These are phyloP conservation scores for Phoma sp. DNA, from an alignment of 2,329 filamentous ascomycete species.

Conservation along the genomic window DNA sequence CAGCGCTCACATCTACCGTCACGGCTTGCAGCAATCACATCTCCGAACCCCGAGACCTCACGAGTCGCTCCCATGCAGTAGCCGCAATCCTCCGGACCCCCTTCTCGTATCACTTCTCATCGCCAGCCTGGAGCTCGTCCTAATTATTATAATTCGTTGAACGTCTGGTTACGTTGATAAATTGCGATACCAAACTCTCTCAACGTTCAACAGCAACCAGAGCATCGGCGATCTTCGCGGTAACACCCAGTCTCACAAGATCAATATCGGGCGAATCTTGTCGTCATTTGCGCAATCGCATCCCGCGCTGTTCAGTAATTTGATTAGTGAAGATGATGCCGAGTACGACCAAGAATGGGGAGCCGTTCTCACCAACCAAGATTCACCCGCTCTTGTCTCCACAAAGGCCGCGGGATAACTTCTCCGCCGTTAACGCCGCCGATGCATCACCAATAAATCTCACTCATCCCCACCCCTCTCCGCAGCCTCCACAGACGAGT, in stretches of 20 bases:
- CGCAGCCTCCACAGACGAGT: constrained; percentile 35
- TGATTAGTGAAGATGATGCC: constrained; percentile 35
- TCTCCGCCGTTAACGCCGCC: constrained; percentile 45
- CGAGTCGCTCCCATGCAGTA: constrained; percentile 42
- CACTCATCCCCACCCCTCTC: constrained; percentile 34
- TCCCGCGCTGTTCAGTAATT: constrained; percentile 21
- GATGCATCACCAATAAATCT: constrained; percentile 34
- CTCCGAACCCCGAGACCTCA: constrained; percentile 19
- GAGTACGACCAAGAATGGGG: constrained; percentile 32
- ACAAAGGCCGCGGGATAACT: constrained; percentile 34
- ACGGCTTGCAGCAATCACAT: constrained; percentile 21
- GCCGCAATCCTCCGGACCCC: constrained; percentile 27
- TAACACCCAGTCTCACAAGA: constrained; percentile 13
- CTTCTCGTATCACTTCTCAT: constrained; percentile 24
- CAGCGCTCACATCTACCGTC: constrained; percentile 12
- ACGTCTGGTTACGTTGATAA: constrained; percentile 44
- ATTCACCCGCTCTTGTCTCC: constrained; percentile 47
- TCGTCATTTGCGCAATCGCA: constrained; percentile 22
- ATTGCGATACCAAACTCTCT: not conserved
- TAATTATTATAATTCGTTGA: constrained; percentile 17
- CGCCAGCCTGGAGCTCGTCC: constrained; percentile 33
- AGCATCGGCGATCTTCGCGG: constrained; percentile 20
- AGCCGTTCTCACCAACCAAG: constrained; percentile 44
- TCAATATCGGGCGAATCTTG: constrained; percentile 10
- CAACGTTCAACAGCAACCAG: constrained; percentile 1